Evolutionary conservation across 345 rosid genomes (phyloP), one percentile per base, ranked within the genome.

Genomic region (Bruguiera gymnorhiza): DNA sequence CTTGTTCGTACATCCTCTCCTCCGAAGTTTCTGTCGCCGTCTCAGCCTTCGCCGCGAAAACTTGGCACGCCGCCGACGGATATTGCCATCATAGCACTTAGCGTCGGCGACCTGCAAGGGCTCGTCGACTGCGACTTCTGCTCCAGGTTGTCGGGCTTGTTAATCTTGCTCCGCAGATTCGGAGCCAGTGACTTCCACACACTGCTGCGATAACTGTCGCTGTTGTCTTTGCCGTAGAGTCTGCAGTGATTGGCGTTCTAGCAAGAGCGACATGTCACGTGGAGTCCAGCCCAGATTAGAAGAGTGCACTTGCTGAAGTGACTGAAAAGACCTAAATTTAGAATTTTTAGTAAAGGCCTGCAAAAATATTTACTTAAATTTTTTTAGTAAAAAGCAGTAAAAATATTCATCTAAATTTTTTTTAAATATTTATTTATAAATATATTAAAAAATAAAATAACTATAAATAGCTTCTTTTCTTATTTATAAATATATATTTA

Each of bases 61-160:
- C 97, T 4, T 69, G 83, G 72, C 96, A 88, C 63, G 84, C 92
- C 48, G 76, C 84, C n/a, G 91, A 79, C 43, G 89, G 91, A 81
- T 90, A 93, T 23, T 86, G 76, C 5, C 92, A 85, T 27, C 52
- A 73, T 67, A 29, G 67, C 77, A 2, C 80, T 75, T n/a, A 82
- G 63, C 2, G 79, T 65, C 19, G 87, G 84, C 51, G 90, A 82
- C 77, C 84, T 73, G 76, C 85, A 75, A 51, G 94, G 98, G 66
- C 92, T 89, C 67, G 79, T 23, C 54, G 96, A 96, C 10, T 84
- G 87, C 13, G 86, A 78, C 2, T 70, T 26, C 59, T 71, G 72
- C 60, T 80, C 86, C 32, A 24, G 6, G 2, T 21, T 50, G 24
- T 71, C 80, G 32, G 80, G 69, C 18, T 30, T 81, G 63, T 72